Evolutionary conservation across 2,329 filamentous ascomycete species (phyloP).

Genomic region (Penicillium capsulatum): DNA sequence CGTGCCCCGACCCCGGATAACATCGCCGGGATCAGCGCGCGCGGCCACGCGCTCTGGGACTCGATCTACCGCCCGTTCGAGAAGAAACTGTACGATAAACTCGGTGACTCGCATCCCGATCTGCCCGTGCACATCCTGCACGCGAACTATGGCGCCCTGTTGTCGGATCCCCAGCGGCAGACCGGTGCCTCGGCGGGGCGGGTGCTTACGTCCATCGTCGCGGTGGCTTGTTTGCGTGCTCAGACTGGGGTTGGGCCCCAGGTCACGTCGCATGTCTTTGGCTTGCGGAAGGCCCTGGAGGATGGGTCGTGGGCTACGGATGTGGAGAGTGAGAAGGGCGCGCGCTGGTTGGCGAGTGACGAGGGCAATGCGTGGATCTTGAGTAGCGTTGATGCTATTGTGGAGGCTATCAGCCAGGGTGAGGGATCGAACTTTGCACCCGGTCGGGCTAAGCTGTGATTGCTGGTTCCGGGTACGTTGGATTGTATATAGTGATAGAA

Average conservation of each 20-base stretch:
- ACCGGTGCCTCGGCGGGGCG: constrained; percentile 57
- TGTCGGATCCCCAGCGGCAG: constrained; percentile 58
- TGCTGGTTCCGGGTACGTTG: neutral
- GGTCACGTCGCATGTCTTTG: constrained; percentile 76
- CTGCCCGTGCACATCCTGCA: constrained; percentile 74
- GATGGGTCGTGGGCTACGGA: constrained; percentile 49
- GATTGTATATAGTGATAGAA: neutral
- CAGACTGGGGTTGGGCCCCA: constrained; percentile 81
- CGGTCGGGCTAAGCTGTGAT: constrained; percentile 35
- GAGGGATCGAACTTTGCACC: constrained; percentile 56
- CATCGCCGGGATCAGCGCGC: constrained; percentile 51
- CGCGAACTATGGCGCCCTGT: constrained; percentile 67
- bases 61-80: constrained; percentile 73
- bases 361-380: constrained; percentile 64
- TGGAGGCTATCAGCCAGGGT: constrained; percentile 47
- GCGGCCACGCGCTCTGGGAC: constrained; percentile 67
- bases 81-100: constrained; percentile 64
- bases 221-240: constrained; percentile 68
- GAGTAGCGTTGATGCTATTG: constrained; percentile 58
- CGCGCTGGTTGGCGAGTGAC: constrained; percentile 60
- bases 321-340: constrained; percentile 49
- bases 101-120: constrained; percentile 74
- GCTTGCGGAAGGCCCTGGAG: constrained; percentile 69
- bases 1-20: constrained; percentile 52
- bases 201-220: constrained; percentile 67